These are phyloP conservation scores for Fusarium chaquense DNA, from an alignment of 2,329 filamentous ascomycete genomes.

Conservation along the genomic window DNA sequence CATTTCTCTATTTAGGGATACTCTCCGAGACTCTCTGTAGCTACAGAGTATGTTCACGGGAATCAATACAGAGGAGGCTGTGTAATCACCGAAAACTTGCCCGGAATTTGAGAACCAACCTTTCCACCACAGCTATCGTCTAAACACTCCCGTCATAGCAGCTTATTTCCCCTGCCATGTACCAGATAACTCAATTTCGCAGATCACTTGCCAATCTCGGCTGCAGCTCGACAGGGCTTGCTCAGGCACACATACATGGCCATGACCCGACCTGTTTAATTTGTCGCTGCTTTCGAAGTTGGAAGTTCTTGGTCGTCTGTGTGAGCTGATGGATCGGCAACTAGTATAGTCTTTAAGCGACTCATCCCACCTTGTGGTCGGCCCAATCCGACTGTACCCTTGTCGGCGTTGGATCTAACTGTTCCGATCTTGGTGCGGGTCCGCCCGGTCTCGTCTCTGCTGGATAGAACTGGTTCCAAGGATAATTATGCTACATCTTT, in stretches of 20 bases:
- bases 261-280: slow-evolving; percentile 22
- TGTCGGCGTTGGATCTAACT: slow-evolving; percentile 44
- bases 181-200: slow-evolving; percentile 21
- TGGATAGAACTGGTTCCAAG: slow-evolving; percentile 13
- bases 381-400: slow-evolving; percentile 46
- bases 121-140: not conserved
- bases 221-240: slow-evolving; percentile 22
- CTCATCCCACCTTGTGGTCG: slow-evolving; percentile 42
- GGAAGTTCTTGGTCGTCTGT: slow-evolving; percentile 31
- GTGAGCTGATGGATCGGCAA: slow-evolving; percentile 46
- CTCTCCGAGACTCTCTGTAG: slow-evolving; percentile 11
- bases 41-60: not conserved
- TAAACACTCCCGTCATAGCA: not conserved
- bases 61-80: slow-evolving; percentile 10
- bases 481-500: not conserved
- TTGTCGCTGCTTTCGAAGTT: slow-evolving; percentile 30
- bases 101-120: slow-evolving; percentile 18
- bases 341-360: slow-evolving; percentile 45
- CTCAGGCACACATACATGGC: slow-evolving; percentile 21
- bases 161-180: not conserved
- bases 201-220: slow-evolving; percentile 16
- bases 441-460: slow-evolving; percentile 24
- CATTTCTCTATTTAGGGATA: not conserved
- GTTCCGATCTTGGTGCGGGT: slow-evolving; percentile 46
- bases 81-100: slow-evolving; percentile 20